These are phyloP conservation scores for Termitomyces sp. DNA, from an alignment of 768 basidiomycete genomes.

Conservation along the genomic window DNA sequence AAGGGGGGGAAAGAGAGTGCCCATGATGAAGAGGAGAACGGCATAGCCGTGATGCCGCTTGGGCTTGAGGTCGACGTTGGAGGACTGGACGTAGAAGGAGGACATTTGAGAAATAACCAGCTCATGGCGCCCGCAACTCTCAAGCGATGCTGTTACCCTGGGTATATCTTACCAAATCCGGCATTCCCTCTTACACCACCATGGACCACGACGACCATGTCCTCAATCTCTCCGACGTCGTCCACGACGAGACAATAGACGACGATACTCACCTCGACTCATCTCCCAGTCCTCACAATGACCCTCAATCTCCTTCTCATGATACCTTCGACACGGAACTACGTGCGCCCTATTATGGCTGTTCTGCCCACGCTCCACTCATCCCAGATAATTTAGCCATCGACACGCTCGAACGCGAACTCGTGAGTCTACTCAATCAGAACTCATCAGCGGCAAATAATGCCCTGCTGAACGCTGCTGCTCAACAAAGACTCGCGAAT, in stretches of 20 bases:
- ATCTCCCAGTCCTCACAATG: slow-evolving; percentile 20
- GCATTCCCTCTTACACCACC: slow-evolving; percentile 11
- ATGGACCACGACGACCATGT: slow-evolving; percentile 59
- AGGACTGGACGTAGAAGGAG: slow-evolving; percentile 29
- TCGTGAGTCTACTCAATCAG: slow-evolving; percentile 68
- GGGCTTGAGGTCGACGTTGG: slow-evolving; percentile 60
- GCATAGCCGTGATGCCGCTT: slow-evolving; percentile 77
- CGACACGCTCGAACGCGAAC: slow-evolving; percentile 74
- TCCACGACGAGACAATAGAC: slow-evolving; percentile 71
- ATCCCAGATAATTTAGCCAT: slow-evolving; percentile 51
- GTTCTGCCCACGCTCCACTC: slow-evolving; percentile 29
- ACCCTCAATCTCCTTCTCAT: slow-evolving; percentile 22
- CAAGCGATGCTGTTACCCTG: slow-evolving; percentile 5
- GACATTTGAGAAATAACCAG: slow-evolving; percentile 4
- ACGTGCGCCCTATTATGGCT: slow-evolving; percentile 27
- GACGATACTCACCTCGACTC: slow-evolving; percentile 41
- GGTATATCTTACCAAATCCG: slow-evolving; percentile 16
- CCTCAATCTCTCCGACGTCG: slow-evolving; percentile 77
- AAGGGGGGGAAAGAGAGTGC: slow-evolving; percentile 87
- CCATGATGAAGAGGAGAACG: slow-evolving; percentile 77
- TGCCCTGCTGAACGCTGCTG: slow-evolving; percentile 58
- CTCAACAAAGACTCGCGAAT: slow-evolving; percentile 56
- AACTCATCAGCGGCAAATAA: slow-evolving; percentile 67
- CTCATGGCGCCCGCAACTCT: background rate
- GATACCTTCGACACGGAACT: slow-evolving; percentile 31